Evolutionary conservation across 805 yeast species (phyloP).

Genomic region (Barnettozyma californica): DNA sequence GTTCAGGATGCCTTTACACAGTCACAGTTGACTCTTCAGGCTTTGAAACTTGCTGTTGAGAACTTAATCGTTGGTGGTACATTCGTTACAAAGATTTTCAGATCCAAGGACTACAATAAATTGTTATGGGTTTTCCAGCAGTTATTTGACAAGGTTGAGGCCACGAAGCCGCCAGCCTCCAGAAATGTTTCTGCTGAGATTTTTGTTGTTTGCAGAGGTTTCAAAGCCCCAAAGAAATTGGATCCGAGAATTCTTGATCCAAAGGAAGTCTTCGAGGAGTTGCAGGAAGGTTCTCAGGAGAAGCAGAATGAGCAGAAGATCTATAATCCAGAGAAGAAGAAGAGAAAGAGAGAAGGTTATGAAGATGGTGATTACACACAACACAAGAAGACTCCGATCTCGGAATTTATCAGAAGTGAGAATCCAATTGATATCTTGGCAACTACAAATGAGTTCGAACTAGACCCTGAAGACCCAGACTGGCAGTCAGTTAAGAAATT

Average conservation of each 20-base stretch:
- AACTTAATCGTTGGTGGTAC: slow-evolving; percentile 89
- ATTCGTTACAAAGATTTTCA: slow-evolving; percentile 92
- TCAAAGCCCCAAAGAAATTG: slow-evolving; percentile 91
- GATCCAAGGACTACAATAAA: slow-evolving; percentile 98
- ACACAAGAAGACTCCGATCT: slow-evolving; percentile 64
- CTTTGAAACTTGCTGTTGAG: slow-evolving; percentile 90
- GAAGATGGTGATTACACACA: slow-evolving; percentile 83
- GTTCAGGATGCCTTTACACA: slow-evolving; percentile 99
- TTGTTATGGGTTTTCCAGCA: slow-evolving; percentile 97
- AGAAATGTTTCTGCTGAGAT: slow-evolving; percentile 99
- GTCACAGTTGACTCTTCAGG: slow-evolving; percentile 91
- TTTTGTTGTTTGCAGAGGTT: slow-evolving; percentile 93
- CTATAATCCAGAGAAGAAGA: slow-evolving; percentile 89
- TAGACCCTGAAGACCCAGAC: slow-evolving; percentile 57
- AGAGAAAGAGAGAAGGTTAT: slow-evolving; percentile 91
- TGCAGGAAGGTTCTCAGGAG: slow-evolving; percentile 51
- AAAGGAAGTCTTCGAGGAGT: slow-evolving; percentile 89
- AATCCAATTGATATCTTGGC: slow-evolving; percentile 86
- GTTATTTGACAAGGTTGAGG: slow-evolving; percentile 92
- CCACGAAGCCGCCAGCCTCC: slow-evolving; percentile 98
- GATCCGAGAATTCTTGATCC: slow-evolving; percentile 93
- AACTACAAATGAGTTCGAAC: slow-evolving; percentile 54
- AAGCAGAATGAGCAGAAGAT: slow-evolving; percentile 86
- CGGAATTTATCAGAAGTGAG: slow-evolving; percentile 77
- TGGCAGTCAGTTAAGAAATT: slow-evolving; percentile 68